Conservation (phyloP, 495 filamentous ascomycete genomes). For the Neurospora intermedia region DNA sequence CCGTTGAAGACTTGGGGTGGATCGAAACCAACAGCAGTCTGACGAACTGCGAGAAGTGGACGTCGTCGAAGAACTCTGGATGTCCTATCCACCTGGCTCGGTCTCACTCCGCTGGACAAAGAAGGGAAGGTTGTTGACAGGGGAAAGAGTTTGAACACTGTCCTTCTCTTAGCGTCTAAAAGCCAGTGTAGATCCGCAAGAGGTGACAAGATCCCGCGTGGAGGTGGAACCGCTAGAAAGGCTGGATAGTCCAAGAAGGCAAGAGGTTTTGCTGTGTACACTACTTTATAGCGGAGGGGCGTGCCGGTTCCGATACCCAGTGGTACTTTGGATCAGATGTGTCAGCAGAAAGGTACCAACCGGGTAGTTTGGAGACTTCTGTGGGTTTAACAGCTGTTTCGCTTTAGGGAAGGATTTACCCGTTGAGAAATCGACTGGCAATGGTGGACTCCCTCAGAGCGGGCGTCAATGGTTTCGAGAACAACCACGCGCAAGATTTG, state of each 20-base stretch:
- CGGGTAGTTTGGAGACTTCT: not conserved
- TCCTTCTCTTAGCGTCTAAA: not conserved
- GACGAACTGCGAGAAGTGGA: not conserved
- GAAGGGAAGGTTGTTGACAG: not conserved
- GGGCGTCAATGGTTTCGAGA: not conserved
- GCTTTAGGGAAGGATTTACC: not conserved
- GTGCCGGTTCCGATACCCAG: slow-evolving; percentile 12
- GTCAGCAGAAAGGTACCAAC: not conserved
- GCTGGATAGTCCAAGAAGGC: slow-evolving; percentile 1
- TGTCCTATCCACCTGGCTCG: not conserved
- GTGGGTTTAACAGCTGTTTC: slow-evolving; percentile 3
- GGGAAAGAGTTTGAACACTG: not conserved
- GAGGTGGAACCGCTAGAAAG: slow-evolving; percentile 7
- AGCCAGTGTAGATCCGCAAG: not conserved
- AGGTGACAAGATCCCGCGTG: slow-evolving; percentile 13
- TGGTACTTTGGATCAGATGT: not conserved
- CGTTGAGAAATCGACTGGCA: not conserved
- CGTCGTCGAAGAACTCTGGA: not conserved
- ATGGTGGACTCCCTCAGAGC: not conserved
- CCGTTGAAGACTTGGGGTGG: slow-evolving; percentile 10
- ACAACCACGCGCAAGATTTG: not conserved
- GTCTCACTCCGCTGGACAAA: not conserved
- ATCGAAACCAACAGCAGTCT: slow-evolving; percentile 7
- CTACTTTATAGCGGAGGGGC: not conserved
- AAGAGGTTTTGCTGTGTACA: not conserved